These are phyloP conservation scores for Avena atlantica DNA, from an alignment of 176 grass and related monocot species.

Conservation along the genomic window DNA sequence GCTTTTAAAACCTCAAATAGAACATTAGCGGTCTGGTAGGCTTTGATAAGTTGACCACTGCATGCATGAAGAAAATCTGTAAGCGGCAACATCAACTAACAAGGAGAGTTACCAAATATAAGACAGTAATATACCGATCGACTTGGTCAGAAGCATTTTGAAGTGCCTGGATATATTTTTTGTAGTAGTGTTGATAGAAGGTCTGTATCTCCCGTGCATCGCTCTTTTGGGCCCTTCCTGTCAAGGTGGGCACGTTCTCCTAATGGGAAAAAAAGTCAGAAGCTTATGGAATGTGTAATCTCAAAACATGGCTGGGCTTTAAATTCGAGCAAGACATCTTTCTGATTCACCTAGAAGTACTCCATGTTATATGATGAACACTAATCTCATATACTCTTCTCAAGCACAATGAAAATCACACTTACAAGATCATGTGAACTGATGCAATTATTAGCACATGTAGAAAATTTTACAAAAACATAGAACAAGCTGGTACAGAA, in stretches of 20 bases:
- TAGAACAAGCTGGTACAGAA: neutral
- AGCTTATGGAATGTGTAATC: constrained; percentile 24
- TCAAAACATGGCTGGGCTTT: neutral
- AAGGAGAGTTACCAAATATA: constrained; percentile 39
- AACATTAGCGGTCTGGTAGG: constrained; percentile 90
- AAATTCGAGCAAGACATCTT: neutral
- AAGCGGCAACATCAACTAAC: constrained; percentile 8
- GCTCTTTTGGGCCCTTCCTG: constrained; percentile 71
- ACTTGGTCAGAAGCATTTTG: constrained; percentile 79
- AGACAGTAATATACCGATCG: constrained; percentile 60
- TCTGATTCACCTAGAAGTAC: neutral
- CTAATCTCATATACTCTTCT: neutral
- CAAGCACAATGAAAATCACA: constrained; percentile 7
- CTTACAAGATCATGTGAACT: constrained; percentile 25
- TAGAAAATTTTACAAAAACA: constrained; percentile 4
- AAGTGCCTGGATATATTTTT: constrained; percentile 90
- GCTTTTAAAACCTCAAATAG: constrained; percentile 95
- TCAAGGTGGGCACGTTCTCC: constrained; percentile 83
- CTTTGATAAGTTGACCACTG: constrained; percentile 87
- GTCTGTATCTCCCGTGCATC: constrained; percentile 92
- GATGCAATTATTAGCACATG: neutral
- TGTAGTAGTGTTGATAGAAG: constrained; percentile 91
- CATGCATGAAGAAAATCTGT: constrained; percentile 40
- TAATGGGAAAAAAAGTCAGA: constrained; percentile 43
- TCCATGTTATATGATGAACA: constrained; percentile 13